A percentile compares a stretch with the other conserved stretches of the same genome.
Evolutionary conservation across 495 filamentous ascomycete genomes (phyloP).

Genomic region (Jackrogersella minutella): DNA sequence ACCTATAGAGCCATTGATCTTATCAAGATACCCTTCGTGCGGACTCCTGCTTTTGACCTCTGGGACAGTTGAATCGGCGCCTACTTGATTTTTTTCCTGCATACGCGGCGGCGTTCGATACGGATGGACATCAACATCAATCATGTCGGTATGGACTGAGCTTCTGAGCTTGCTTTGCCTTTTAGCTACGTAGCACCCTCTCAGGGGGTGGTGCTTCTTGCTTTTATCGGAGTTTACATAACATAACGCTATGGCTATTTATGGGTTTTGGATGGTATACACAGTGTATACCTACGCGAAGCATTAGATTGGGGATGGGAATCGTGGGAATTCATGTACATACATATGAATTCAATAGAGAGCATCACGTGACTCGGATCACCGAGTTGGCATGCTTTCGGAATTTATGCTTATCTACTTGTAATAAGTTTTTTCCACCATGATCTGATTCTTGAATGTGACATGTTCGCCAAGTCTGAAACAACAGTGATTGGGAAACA

Average conservation of each 20-base stretch:
- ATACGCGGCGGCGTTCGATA: conserved; percentile 35
- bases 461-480: not conserved
- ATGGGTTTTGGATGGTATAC: conserved; percentile 20
- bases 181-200: not conserved
- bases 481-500: not conserved
- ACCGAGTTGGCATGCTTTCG: not conserved
- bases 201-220: not conserved
- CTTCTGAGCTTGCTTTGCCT: not conserved
- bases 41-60: conserved; percentile 32
- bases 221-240: conserved; percentile 13
- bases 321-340: conserved; percentile 13
- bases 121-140: conserved; percentile 20
- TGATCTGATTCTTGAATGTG: not conserved
- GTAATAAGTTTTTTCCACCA: not conserved
- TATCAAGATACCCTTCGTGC: conserved; percentile 39
- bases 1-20: conserved; percentile 39
- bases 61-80: not conserved
- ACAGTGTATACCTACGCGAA: not conserved
- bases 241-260: conserved; percentile 3
- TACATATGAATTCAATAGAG: not conserved
- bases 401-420: not conserved
- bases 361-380: not conserved
- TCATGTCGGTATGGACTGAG: conserved; percentile 21
- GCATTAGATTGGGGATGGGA: conserved; percentile 13
- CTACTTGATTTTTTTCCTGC: conserved; percentile 20